A percentile compares a stretch with the other conserved stretches of the same genome.
Evolutionary conservation across 2,329 filamentous ascomycete species (phyloP).

Genomic region (Huntiella decipiens): DNA sequence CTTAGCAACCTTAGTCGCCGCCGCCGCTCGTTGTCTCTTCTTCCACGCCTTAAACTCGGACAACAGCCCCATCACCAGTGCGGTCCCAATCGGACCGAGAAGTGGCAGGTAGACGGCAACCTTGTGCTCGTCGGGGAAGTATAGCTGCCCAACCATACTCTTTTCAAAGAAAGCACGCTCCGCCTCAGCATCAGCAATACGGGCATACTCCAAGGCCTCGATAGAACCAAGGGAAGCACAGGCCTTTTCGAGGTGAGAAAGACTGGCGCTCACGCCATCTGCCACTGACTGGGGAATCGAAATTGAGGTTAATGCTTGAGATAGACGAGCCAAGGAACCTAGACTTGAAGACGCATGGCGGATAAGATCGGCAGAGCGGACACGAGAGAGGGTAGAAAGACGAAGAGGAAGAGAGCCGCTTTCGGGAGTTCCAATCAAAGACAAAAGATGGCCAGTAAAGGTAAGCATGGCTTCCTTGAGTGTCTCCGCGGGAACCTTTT

Average conservation of each 20-base stretch:
- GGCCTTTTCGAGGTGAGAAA: slow-evolving; percentile 57
- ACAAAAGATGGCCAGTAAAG: slow-evolving; percentile 78
- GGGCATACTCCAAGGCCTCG: slow-evolving; percentile 59
- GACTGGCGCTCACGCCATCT: slow-evolving; percentile 62
- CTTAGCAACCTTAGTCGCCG: slow-evolving; percentile 21
- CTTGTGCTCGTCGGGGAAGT: slow-evolving; percentile 97
- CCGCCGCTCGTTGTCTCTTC: slow-evolving; percentile 26
- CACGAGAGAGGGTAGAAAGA: slow-evolving; percentile 66
- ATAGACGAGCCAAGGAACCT: slow-evolving; percentile 77
- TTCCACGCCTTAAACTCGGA: slow-evolving; percentile 57
- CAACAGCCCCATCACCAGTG: slow-evolving; percentile 62
- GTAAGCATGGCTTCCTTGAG: slow-evolving; percentile 69
- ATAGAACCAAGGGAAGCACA: slow-evolving; percentile 49
- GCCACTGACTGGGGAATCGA: slow-evolving; percentile 78
- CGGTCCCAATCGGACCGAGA: slow-evolving; percentile 77
- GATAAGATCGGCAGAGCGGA: slow-evolving; percentile 67
- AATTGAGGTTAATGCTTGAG: slow-evolving; percentile 68
- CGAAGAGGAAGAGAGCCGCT: slow-evolving; percentile 70
- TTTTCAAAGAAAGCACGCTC: slow-evolving; percentile 96
- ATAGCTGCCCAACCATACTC: slow-evolving; percentile 96
- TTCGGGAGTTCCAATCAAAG: slow-evolving; percentile 68
- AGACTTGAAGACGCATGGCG: slow-evolving; percentile 83
- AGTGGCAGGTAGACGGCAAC: slow-evolving; percentile 88
- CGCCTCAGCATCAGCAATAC: slow-evolving; percentile 70
- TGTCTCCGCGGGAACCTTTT: slow-evolving; percentile 41